These are phyloP conservation scores for Cutaneotrichosporon arboriforme DNA, from an alignment of 1,284 basidiomycete genomes.

Conservation along the genomic window DNA sequence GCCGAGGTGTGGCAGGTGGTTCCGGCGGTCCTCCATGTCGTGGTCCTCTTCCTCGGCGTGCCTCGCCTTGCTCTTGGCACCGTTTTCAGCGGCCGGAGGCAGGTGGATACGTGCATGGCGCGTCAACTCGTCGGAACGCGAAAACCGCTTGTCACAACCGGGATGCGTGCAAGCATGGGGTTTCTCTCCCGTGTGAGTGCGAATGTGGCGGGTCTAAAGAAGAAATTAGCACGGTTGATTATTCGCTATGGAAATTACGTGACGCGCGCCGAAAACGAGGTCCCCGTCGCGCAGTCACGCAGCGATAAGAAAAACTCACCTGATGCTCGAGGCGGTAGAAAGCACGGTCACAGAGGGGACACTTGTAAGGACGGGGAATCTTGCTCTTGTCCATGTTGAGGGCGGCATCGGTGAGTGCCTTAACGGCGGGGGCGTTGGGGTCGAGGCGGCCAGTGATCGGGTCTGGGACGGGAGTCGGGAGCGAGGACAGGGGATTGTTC, in stretches of 20 bases:
- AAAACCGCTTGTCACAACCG: slow-evolving; percentile 97
- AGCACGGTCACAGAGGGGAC: slow-evolving; percentile 82
- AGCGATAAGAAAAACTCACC: slow-evolving; percentile 53
- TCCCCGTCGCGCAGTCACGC: not conserved
- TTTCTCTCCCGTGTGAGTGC: slow-evolving; percentile 97
- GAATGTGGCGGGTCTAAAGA: slow-evolving; percentile 88
- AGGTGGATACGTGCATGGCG: slow-evolving; percentile 90
- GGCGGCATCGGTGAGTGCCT: slow-evolving; percentile 48
- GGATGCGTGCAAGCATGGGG: slow-evolving; percentile 90
- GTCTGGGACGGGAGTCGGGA: slow-evolving; percentile 38
- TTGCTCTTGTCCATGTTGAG: slow-evolving; percentile 52
- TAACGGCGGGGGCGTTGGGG: slow-evolving; percentile 49
- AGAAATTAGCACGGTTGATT: not conserved
- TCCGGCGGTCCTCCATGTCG: slow-evolving; percentile 36
- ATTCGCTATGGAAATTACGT: too few species aligned
- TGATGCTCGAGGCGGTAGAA: slow-evolving; percentile 90
- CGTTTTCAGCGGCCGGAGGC: slow-evolving; percentile 37
- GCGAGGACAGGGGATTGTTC: slow-evolving; percentile 17
- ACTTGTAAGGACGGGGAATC: slow-evolving; percentile 82
- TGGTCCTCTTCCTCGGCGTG: slow-evolving; percentile 13
- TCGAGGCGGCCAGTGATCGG: slow-evolving; percentile 49
- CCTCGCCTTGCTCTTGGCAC: slow-evolving; percentile 1
- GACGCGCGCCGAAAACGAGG: not conserved
- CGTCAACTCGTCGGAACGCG: slow-evolving; percentile 93
- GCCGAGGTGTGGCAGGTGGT: slow-evolving; percentile 36